Base-by-base conservation (phyloP, 805 yeast species). In the Scheffersomyces stipitis region DNA sequence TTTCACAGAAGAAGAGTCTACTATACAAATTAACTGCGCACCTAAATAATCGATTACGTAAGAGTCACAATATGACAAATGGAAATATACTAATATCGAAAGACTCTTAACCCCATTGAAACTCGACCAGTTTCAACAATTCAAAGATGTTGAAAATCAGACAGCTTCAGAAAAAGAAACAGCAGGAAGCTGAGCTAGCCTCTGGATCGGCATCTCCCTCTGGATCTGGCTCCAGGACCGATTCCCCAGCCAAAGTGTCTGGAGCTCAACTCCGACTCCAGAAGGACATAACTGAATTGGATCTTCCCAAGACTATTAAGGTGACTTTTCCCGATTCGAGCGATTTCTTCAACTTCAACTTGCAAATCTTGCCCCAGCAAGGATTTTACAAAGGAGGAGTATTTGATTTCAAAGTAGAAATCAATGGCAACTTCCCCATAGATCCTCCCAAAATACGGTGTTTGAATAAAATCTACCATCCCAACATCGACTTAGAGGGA, bases 371-470 rank as follows among this genome's bases (percentile, higher is more conserved):
- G 15, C 96, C 96, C 2, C 80, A 74, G 37, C 84, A 81, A 49
- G 96, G 96, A 5, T 74, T 73, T 52, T 87, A 87, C 53, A 56
- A 64, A 30, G 69, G 72, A n/a, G 96, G 96, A 1, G 49, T 41
- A n/a, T 86, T 91, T 62, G 56, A 57, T 15, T 91, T 91, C 58
- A 66, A 69, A n/a, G 77, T 90, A 31, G 68, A 65, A 22, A 71
- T 90, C 28, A 76, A 78, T 33, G 80, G 78, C 28, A 81, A 80
- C 47, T 91, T 81, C 61, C 99, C 99, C 2, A 93, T 90, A 39
- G 93, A 86, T 34, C 89, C 97, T 6, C 99, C 99, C 7, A 85
- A 81, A 54, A 88, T 89, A 37, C 73, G 75, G 47, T 84, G 95
- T 50, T 36, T 69, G 20, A 75, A 80, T 36, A 80, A 73, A 53